phyloP scores from a whole-genome alignment of 2,329 filamentous ascomycete species.

The Pseudogymnoascus sp. region DNA sequence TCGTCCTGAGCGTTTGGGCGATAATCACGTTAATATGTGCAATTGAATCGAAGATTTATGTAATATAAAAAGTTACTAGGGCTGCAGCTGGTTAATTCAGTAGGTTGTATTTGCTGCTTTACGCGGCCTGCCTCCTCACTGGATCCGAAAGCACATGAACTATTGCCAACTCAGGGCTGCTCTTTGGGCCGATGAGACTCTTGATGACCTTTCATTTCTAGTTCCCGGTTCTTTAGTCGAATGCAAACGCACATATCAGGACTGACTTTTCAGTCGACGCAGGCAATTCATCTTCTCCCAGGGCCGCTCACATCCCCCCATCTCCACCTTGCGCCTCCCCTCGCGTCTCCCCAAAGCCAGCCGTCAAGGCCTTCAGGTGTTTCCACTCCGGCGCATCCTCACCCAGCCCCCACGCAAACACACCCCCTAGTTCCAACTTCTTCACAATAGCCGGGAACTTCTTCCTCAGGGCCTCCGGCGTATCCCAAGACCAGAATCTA shows the following conservation, averaged over 20 bases:
- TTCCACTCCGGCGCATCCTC: constrained; percentile 47
- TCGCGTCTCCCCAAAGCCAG: background rate
- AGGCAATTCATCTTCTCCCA: background rate
- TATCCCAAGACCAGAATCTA: constrained; percentile 70
- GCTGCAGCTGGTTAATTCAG: no score
- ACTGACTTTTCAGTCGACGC: background rate
- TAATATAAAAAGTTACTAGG: no score
- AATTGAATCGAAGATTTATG: background rate
- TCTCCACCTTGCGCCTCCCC: background rate
- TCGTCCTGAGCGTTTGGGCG: background rate
- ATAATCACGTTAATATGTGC: background rate
- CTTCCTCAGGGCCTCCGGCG: constrained; percentile 45
- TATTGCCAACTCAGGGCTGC: no score
- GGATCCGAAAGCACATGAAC: no score
- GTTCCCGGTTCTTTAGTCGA: no score
- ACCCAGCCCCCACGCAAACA: constrained; percentile 68
- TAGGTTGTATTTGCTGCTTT: no score
- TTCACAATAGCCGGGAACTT: constrained; percentile 56
- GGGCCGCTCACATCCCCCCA: background rate
- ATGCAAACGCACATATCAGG: background rate
- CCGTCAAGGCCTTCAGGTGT: constrained; percentile 36
- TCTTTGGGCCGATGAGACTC: no score
- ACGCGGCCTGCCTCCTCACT: no score
- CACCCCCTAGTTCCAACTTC: constrained; percentile 51
- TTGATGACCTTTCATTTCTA: no score